A percentile compares a stretch with the other conserved stretches of the same genome.
Evolutionary conservation across 441 rosid genomes (phyloP).

Genomic region (Arabidopsis hybrid): DNA sequence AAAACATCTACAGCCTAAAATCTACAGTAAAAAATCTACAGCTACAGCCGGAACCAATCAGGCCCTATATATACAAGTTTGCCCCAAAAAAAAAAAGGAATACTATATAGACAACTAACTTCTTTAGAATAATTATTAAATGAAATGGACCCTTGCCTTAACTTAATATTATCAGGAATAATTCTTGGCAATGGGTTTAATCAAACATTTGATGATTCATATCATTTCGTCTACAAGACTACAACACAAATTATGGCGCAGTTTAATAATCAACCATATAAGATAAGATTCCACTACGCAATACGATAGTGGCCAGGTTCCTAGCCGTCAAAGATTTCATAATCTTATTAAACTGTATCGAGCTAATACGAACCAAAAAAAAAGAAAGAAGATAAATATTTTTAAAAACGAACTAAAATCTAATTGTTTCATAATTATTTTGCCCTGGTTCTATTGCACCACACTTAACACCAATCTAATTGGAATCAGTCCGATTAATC

Average conservation of each 20-base stretch:
- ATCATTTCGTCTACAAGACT: constrained; percentile 19
- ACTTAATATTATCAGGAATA: constrained; percentile 22
- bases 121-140: constrained; percentile 21
- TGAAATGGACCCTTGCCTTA: constrained; percentile 37
- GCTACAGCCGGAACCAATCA: too few relatives aligned
- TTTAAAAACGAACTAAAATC: background rate
- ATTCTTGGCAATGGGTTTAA: constrained; percentile 14
- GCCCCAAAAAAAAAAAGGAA: too few relatives aligned
- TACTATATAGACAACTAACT: constrained; percentile 6
- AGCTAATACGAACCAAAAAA: background rate
- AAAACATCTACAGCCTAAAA: too few relatives aligned
- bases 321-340: constrained; percentile 14
- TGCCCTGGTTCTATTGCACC: background rate
- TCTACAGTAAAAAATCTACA: too few relatives aligned
- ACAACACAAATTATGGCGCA: constrained; percentile 8
- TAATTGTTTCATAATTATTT: too few relatives aligned
- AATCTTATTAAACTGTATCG: background rate
- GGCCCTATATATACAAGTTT: background rate
- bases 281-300: constrained; percentile 33
- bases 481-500: constrained; percentile 1
- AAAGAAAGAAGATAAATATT: background rate
- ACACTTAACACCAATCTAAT: background rate
- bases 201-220: constrained; percentile 39
- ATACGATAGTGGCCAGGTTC: constrained; percentile 3
- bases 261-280: background rate